Evolutionary conservation across 306 rosid species (phyloP).

Genomic region (Acacia melanoxylon): DNA sequence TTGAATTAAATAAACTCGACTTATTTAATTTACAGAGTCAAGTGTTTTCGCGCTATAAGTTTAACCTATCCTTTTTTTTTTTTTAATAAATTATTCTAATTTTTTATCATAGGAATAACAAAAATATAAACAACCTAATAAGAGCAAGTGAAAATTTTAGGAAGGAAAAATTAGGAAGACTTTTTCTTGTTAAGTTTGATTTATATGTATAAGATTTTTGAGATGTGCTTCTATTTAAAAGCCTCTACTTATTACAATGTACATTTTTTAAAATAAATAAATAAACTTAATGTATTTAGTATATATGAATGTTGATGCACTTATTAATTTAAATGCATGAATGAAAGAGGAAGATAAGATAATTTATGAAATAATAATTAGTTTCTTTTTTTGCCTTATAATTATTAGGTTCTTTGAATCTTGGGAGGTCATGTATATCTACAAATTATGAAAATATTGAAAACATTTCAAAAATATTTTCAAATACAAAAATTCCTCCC

Average conservation of each 20-base stretch:
- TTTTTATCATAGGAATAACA: too few species aligned
- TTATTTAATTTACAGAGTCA: too few species aligned
- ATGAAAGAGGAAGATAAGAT: not conserved
- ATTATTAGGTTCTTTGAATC: not conserved
- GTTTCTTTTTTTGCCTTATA: not conserved
- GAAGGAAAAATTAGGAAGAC: not conserved
- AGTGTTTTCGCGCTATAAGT: too few species aligned
- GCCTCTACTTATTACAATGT: not conserved
- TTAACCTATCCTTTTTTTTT: too few species aligned
- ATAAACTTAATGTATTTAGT: not conserved
- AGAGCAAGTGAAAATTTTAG: not conserved
- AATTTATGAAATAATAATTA: not conserved
- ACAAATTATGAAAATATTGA: not conserved
- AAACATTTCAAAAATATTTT: too few species aligned
- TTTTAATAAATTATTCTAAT: too few species aligned
- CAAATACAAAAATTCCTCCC: too few species aligned
- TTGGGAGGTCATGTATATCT: not conserved
- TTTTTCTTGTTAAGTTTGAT: not conserved
- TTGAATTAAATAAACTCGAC: too few species aligned
- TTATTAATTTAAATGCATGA: not conserved
- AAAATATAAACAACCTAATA: not conserved
- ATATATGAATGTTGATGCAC: not conserved
- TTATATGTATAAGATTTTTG: not conserved
- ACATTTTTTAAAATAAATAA: too few species aligned
- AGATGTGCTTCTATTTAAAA: not conserved